Percentiles rank a stretch among this genome's conserved stretches.
phyloP scores from a whole-genome alignment of 768 basidiomycete species.

The Podaxis mareebaensis region DNA sequence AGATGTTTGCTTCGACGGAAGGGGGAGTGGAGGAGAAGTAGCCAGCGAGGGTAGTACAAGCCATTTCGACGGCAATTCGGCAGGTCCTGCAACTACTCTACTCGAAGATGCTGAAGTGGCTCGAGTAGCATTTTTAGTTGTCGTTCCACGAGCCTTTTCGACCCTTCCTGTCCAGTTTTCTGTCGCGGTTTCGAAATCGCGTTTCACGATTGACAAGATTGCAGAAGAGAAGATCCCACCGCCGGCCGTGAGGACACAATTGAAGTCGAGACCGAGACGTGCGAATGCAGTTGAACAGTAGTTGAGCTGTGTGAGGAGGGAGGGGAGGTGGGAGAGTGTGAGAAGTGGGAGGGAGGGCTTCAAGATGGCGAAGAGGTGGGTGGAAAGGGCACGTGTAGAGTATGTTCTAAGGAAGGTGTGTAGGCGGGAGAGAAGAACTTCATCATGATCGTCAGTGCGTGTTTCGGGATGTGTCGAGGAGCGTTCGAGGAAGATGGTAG shows the following conservation, averaged over 20 bases:
- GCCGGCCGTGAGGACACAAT: constrained; percentile 55
- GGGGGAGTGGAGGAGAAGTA: constrained; percentile 29
- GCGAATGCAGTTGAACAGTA: constrained; percentile 93
- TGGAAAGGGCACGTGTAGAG: constrained; percentile 57
- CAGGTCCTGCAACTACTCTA: constrained; percentile 10
- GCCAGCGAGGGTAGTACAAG: constrained; percentile 39
- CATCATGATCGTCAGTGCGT: constrained; percentile 21
- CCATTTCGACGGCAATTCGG: constrained; percentile 48
- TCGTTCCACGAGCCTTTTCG: constrained; percentile 23
- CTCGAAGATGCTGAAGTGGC: constrained; percentile 17
- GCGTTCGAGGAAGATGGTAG: constrained; percentile 85
- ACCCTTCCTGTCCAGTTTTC: constrained; percentile 37
- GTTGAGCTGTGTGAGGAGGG: constrained; percentile 88
- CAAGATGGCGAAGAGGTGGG: constrained; percentile 70
- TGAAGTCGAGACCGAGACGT: constrained; percentile 92
- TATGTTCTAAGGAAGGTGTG: constrained; percentile 65
- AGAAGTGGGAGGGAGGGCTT: constrained; percentile 60
- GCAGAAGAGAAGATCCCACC: constrained; percentile 57
- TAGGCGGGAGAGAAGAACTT: constrained; percentile 31
- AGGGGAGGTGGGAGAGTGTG: constrained; percentile 66
- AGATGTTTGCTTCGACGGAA: constrained; percentile 21
- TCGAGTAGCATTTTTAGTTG: constrained; percentile 15
- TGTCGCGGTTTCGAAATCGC: constrained; percentile 47
- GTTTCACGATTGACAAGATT: constrained; percentile 55
- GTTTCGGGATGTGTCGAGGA: constrained; percentile 29